Base-by-base conservation (phyloP, 1,284 basidiomycete genomes). In the Leccinum subatratum region DNA sequence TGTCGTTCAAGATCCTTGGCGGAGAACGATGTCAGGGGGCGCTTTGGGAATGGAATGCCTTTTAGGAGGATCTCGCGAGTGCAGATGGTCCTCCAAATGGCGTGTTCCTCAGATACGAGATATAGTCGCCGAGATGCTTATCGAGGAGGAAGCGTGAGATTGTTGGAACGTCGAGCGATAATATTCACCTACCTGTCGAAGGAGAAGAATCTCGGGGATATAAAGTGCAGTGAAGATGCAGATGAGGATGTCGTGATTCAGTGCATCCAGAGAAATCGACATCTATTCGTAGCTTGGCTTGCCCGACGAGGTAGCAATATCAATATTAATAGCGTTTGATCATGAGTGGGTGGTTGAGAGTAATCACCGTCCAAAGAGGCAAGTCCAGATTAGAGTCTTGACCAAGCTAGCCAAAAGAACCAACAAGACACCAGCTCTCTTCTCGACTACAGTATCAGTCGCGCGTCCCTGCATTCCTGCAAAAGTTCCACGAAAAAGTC, bases 361-460 rank as follows among this genome's bases (percentile, higher is more conserved):
- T 28, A 7, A 56, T 30, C 6, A 30, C 18, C 4, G 56, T 25
- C 7, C 20, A 56, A 71, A 73, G 71, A 72, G 72, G 73, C 67
- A 75, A 70, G 57, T 57, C 25, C 6, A 30, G 22, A 62, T 45
- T 56, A 37, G 28, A 66, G 28, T n/a, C 25, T 56, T 28, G 54
- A 18, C 11, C 48, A 32, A 18, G 20, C 8, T 56, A n/a, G 28
- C 79, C 86, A n/a, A 86, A 81, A 74, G 88, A 89, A 72, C 88
- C 83, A n/a, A 88, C 83, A n/a, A 80, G 83, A 56, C 81, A 84
- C 39, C 89, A 90, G 69, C 79, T 90, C 61, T 90, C 88, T 14
- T 86, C 88, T 5, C 81, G 84, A 57, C 80, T 90, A 34, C 77
- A 85, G 9, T 90, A 90, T 72, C 79, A 80, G 66, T 73, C 77